Evolutionary conservation across 495 filamentous ascomycete species (phyloP).

Genomic region (Penicillium pancosmium): DNA sequence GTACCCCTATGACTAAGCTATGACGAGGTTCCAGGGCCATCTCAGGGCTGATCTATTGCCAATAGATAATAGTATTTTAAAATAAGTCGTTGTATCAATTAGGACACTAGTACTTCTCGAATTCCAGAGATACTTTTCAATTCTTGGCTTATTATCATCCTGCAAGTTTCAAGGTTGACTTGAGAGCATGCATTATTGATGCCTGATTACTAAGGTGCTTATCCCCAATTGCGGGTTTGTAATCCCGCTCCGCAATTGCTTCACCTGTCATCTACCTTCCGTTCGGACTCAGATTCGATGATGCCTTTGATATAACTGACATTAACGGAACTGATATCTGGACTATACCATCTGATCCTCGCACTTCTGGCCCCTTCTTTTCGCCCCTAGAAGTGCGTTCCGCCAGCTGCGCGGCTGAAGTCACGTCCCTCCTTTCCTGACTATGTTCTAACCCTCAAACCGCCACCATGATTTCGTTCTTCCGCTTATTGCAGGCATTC

Average conservation of each 20-base stretch:
- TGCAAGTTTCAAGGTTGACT: no score
- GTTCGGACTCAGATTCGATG: neutral
- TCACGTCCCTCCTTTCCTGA: conserved; percentile 15
- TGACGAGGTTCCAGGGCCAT: conserved; percentile 2
- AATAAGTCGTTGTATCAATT: no score
- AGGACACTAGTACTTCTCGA: no score
- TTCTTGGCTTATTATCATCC: no score
- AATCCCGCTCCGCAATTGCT: conserved; percentile 8
- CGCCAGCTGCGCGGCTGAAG: conserved; percentile 2
- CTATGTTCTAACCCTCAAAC: conserved; percentile 17
- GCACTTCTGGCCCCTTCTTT: neutral
- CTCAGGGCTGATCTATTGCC: neutral
- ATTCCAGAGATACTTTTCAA: no score
- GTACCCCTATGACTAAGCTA: conserved; percentile 21
- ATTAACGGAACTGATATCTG: neutral
- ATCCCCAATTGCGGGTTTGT: conserved; percentile 16
- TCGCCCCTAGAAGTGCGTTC: neutral
- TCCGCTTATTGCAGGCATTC: conserved; percentile 37
- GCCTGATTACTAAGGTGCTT: conserved; percentile 14
- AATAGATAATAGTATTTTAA: no score
- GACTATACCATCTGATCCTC: neutral
- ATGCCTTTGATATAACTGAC: conserved; percentile 17
- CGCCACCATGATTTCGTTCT: conserved; percentile 30
- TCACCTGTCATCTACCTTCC: conserved; percentile 1
- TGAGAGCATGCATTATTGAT: neutral